These are phyloP conservation scores for Eucalyptus brandiana DNA, from an alignment of 345 rosid genomes.

Conservation along the genomic window DNA sequence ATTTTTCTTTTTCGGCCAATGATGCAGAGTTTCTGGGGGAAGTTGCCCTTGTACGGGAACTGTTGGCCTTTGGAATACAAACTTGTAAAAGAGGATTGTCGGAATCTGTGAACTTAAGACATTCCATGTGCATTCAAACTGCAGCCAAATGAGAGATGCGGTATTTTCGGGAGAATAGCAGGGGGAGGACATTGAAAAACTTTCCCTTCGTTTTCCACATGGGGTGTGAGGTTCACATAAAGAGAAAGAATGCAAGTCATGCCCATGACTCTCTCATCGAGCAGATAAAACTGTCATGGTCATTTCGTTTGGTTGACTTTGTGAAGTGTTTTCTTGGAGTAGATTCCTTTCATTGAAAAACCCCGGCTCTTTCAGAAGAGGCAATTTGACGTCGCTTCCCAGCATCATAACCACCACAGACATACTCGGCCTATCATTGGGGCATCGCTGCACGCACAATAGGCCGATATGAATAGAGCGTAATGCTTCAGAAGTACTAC, in stretches of 20 bases:
- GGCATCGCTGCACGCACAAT: slow-evolving; percentile 26
- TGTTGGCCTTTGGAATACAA: background rate
- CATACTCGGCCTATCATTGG: slow-evolving; percentile 41
- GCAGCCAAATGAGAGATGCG: background rate
- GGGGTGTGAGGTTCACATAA: background rate
- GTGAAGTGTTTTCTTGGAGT: background rate
- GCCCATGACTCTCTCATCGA: background rate
- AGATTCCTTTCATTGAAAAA: background rate
- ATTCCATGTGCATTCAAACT: background rate
- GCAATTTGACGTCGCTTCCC: slow-evolving; percentile 20
- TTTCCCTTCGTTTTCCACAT: background rate
- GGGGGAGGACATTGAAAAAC: background rate
- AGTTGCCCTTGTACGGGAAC: background rate
- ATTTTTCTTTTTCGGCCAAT: background rate
- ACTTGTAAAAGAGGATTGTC: background rate
- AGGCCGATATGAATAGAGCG: slow-evolving; percentile 34
- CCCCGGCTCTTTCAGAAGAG: slow-evolving; percentile 31
- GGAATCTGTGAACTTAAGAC: background rate
- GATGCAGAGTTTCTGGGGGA: background rate
- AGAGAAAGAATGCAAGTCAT: background rate
- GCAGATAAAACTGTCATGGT: background rate
- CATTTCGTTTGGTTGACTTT: background rate
- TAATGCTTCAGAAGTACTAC: background rate
- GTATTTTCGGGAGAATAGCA: background rate
- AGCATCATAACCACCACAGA: slow-evolving; percentile 26